These are phyloP conservation scores for Backusella tuberculispora DNA, from an alignment of 192 early-diverging fungal genomes.

Conservation along the genomic window DNA sequence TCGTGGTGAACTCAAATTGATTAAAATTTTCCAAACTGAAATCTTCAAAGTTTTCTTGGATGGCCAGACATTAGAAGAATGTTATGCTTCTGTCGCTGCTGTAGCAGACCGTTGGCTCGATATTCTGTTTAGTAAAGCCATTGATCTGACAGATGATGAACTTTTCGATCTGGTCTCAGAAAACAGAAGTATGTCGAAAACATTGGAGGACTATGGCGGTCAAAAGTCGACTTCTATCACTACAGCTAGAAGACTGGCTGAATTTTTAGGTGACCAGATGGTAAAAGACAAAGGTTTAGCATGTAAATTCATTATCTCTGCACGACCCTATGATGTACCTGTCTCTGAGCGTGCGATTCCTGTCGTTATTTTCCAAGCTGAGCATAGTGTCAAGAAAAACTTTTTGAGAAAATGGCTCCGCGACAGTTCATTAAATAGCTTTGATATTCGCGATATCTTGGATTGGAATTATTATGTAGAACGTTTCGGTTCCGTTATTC, in stretches of 20 bases:
- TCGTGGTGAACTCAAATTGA: constrained; percentile 96
- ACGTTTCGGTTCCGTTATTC: constrained; percentile 92
- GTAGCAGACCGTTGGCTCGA: constrained; percentile 96
- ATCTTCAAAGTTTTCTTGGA: constrained; percentile 95
- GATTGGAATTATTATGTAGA: constrained; percentile 99
- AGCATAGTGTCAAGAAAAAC: constrained; percentile 72
- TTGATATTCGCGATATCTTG: constrained; percentile 90
- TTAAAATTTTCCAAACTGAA: constrained; percentile 96
- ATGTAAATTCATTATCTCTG: constrained; percentile 94
- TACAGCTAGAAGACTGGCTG: constrained; percentile 91
- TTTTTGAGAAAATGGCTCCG: constrained; percentile 93
- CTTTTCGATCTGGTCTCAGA: constrained; percentile 97
- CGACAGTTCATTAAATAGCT: constrained; percentile 70
- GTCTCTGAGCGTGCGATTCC: constrained; percentile 96
- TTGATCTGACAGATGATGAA: constrained; percentile 81
- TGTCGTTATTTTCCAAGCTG: constrained; percentile 91
- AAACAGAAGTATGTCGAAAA: constrained; percentile 95
- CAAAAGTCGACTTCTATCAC: constrained; percentile 96
- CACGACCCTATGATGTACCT: constrained; percentile 78
- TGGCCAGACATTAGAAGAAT: constrained; percentile 82
- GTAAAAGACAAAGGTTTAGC: constrained; percentile 96
- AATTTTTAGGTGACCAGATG: constrained; percentile 98
- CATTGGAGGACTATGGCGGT: constrained; percentile 89
- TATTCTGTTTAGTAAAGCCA: constrained; percentile 84
- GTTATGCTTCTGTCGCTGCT: constrained; percentile 87